Base-by-base conservation (phyloP, 106 monocot genomes). In the Alisma plantagoaquatica region DNA sequence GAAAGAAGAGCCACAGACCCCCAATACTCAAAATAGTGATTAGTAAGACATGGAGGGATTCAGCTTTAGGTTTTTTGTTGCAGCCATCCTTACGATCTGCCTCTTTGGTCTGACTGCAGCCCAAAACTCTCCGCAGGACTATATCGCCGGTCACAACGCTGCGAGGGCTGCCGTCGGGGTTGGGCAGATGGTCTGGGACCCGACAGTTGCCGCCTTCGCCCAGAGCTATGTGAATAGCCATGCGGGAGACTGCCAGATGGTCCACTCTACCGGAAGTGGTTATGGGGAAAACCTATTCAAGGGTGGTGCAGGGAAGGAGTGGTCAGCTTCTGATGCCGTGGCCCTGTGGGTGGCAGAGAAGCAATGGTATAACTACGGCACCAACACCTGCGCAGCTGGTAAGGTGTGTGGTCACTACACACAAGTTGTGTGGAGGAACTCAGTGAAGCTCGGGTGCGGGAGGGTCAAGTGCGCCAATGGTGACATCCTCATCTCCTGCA, bases 231-330 rank as follows among this genome's bases (percentile, higher is more conserved):
- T 33, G 0, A 55, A 55, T 32, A 30, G 21, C 19, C 31, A 33
- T 17, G 23, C 6, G 2, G 32, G 1, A 8, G 55, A 55, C 16
- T 55, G 55, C 55, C 15, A 30, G 3, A 30, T 55, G 1, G 32
- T 32, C 3, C 55, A 55, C 27, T 55, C 55, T 9, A n/a, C 32
- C 14, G 55, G 55, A 19, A n/a, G n/a, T n/a, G 32, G 19, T 1
- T 55, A 55, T 23, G 55, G 55, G 6, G 55, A 55, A 21, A 55
- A 55, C 55, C 16, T 55, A 30, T 55, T 55, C 55, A 19, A 23
- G 55, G 55, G 55, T 4, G 10, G 9, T 7, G 55, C 32, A 11
- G 9, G 7, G 2, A 33, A 55, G 15, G 32, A 16, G n/a, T n/a
- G n/a, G n/a, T n/a, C n/a, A n/a, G n/a, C n/a, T n/a, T n/a, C n/a